phyloP scores from a whole-genome alignment of 2,329 filamentous ascomycete species.

The Colletotrichum neosansevieriae region DNA sequence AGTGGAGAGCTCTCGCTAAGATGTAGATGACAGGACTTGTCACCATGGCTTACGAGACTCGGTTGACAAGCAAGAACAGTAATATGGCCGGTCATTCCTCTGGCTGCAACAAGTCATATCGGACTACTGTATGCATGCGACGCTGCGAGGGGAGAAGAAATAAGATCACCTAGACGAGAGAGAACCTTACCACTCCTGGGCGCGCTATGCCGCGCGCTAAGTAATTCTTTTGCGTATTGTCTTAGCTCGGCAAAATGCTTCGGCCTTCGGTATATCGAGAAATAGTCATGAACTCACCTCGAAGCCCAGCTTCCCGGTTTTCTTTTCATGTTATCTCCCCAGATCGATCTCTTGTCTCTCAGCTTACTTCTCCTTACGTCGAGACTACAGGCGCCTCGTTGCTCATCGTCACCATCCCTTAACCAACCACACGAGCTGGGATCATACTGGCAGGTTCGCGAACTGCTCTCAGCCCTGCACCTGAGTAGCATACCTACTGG shows the following conservation, averaged over 20 bases:
- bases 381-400: not conserved
- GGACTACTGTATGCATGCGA: not conserved
- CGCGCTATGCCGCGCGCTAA: constrained; percentile 15
- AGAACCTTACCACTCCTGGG: constrained; percentile 16
- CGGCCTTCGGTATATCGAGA: not conserved
- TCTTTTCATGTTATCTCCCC: not conserved
- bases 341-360: not conserved
- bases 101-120: constrained; percentile 4
- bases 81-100: not conserved
- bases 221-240: constrained; percentile 7
- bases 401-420: not conserved
- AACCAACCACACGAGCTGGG: not conserved
- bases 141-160: not conserved
- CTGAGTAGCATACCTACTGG: not conserved
- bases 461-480: constrained; percentile 1
- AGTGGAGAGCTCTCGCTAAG: not conserved
- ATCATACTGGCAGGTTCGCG: not conserved
- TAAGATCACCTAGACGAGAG: not conserved
- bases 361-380: not conserved
- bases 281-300: not conserved
- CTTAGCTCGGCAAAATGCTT: constrained; percentile 11
- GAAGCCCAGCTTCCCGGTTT: not conserved
- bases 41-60: not conserved
- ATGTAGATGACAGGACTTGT: not conserved
- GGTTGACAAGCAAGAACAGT: not conserved